Evolutionary conservation across 2,329 filamentous ascomycete species (phyloP), one percentile per base, ranked within the genome.

Genomic region (Pseudodiploospora longispora): DNA sequence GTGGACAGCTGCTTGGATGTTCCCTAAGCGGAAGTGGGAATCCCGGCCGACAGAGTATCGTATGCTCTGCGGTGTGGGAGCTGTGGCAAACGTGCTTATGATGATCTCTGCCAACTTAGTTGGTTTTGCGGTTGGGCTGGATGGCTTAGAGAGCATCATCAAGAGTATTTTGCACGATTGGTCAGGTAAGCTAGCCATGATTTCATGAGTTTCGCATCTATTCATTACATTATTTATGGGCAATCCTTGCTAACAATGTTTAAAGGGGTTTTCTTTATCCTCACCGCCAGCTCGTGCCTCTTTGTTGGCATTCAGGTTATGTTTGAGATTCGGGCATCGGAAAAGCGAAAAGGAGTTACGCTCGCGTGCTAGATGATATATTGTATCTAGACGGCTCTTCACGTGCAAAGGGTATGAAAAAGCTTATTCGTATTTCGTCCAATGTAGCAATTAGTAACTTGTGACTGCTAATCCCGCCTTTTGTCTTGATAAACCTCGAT

Each of bases 21-120:
- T 98, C 62, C 90, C 91, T 0, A 61, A 74, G 42, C 73, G 72
- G 35, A 80, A 78, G 52, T 97, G 85, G 81, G 80, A 81, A 55
- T 67, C 72, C 27, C 69, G 74, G 0, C 86, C 87, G 2, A 84
- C 80, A 41, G 63, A 76, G 3, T 96, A 95, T 60, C 79, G 93
- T 28, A 76, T 90, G 63, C 60, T 97, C 3, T 90, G 85, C 62
- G 86, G 85, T 5, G 62, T 86, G 10, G 93, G 91, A 3, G 87
- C 81, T 0, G 87, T 96, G 4, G 78, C 68, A 1, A 96, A 96
- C 55, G 76, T 95, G 27, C 67, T 97, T 39, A 89, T 96, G 84
- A 93, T 98, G 85, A 95, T 97, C 76, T 76, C 78, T 37, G 93
- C 91, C 10, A 98, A 98, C 60, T 68, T 98, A 12, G 89, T 98